phyloP scores from a whole-genome alignment of 2,329 filamentous ascomycete species.

The Alternaria incomplexa region DNA sequence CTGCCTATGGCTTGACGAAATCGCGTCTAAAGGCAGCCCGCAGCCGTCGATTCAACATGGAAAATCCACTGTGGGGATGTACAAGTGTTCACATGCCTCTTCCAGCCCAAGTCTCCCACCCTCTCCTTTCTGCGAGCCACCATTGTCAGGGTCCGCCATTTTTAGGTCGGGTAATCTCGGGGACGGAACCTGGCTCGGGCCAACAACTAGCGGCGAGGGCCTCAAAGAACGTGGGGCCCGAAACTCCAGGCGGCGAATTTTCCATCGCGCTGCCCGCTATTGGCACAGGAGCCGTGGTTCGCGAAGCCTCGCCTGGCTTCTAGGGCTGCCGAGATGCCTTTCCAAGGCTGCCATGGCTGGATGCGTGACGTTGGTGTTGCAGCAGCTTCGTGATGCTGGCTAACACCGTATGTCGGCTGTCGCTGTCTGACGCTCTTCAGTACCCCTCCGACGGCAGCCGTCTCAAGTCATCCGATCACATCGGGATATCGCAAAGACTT shows the following conservation, averaged over 20 bases:
- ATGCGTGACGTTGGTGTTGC: conserved; percentile 6
- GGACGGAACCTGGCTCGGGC: conserved; percentile 15
- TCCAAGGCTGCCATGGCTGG: not conserved
- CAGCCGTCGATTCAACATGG: conserved; percentile 12
- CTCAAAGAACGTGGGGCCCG: conserved; percentile 16
- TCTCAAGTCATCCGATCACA: not conserved
- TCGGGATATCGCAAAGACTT: not conserved
- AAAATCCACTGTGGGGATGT: conserved; percentile 25
- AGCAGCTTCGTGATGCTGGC: not conserved
- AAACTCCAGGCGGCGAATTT: conserved; percentile 23
- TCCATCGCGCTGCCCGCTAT: conserved; percentile 19
- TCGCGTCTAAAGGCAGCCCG: conserved; percentile 17
- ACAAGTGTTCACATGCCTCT: conserved; percentile 32
- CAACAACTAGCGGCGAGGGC: conserved; percentile 21
- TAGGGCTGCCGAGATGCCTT: conserved; percentile 12
- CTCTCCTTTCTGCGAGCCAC: conserved; percentile 13
- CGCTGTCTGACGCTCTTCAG: not conserved
- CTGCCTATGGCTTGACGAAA: conserved; percentile 17
- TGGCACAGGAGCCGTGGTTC: conserved; percentile 18
- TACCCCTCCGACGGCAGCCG: not conserved
- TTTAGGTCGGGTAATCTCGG: conserved; percentile 29
- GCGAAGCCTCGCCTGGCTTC: conserved; percentile 10
- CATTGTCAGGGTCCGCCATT: conserved; percentile 20
- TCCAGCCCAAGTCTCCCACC: conserved; percentile 17
- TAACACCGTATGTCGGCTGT: not conserved